Percentiles rank a stretch among this genome's conserved stretches.
phyloP scores from a whole-genome alignment of 805 yeast species.

The Schizosaccharomyces osmophilus region DNA sequence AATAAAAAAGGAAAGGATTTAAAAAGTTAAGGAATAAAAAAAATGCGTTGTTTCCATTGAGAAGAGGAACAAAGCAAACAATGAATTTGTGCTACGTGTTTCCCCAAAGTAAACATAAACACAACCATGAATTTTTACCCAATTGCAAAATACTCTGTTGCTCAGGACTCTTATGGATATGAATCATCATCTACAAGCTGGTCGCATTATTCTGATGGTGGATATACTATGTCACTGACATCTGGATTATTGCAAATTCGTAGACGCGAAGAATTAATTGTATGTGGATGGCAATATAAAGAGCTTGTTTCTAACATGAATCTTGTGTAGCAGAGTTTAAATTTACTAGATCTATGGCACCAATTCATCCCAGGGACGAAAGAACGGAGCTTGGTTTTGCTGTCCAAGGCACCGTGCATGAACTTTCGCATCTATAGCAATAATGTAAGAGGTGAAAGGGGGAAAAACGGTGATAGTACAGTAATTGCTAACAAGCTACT shows the following conservation, averaged over 20 bases:
- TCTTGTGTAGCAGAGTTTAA: background rate
- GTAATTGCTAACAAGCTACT: background rate
- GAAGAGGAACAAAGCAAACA: background rate
- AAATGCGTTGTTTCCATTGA: too few species aligned
- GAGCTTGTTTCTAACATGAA: background rate
- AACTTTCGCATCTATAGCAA: background rate
- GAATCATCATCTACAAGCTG: background rate
- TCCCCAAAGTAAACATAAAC: background rate
- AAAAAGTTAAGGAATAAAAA: too few species aligned
- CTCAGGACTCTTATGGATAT: background rate
- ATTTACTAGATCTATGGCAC: background rate
- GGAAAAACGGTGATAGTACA: background rate
- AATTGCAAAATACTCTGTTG: background rate
- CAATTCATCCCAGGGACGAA: background rate
- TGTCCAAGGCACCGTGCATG: background rate
- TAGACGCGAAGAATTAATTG: background rate
- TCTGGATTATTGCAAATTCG: background rate
- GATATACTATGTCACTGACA: background rate
- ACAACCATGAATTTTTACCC: background rate
- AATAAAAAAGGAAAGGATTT: too few species aligned
- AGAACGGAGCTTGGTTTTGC: background rate
- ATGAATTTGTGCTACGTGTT: conserved; percentile 7
- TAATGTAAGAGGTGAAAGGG: background rate
- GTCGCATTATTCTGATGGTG: background rate
- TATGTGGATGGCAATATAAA: background rate